phyloP scores from a whole-genome alignment of 2,329 filamentous ascomycete genomes.

The Alternaria metachromatica region DNA sequence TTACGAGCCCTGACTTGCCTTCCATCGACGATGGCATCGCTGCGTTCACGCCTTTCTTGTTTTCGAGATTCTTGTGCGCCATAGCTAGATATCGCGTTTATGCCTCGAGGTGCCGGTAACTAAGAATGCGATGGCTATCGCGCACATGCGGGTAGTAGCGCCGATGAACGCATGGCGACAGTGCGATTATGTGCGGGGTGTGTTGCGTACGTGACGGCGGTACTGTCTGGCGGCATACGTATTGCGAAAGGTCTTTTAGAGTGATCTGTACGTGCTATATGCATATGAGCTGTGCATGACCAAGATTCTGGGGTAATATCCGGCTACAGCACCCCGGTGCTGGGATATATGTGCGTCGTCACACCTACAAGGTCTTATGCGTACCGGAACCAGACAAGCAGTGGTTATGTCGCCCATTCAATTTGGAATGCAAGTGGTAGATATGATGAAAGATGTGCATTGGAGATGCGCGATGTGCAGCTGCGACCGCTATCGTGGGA shows the following conservation, averaged over 20 bases:
- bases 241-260: neutral
- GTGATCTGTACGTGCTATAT: neutral
- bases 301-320: neutral
- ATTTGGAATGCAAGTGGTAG: neutral
- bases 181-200: neutral
- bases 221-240: neutral
- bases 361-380: neutral
- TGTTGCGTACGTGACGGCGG: neutral
- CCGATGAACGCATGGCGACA: neutral
- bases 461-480: neutral
- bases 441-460: neutral
- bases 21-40: neutral
- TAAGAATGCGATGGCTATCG: neutral
- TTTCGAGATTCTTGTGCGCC: neutral
- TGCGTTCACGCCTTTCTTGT: neutral
- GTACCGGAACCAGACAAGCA: neutral
- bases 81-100: neutral
- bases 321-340: neutral
- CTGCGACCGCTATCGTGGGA: neutral
- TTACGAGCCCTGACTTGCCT: neutral
- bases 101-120: neutral
- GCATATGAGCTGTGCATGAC: neutral
- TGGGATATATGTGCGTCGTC: neutral
- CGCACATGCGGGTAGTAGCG: neutral
- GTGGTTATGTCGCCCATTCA: too few species aligned